Conservation (phyloP, 495 filamentous ascomycete genomes). For the Penicillium maclennaniae region DNA sequence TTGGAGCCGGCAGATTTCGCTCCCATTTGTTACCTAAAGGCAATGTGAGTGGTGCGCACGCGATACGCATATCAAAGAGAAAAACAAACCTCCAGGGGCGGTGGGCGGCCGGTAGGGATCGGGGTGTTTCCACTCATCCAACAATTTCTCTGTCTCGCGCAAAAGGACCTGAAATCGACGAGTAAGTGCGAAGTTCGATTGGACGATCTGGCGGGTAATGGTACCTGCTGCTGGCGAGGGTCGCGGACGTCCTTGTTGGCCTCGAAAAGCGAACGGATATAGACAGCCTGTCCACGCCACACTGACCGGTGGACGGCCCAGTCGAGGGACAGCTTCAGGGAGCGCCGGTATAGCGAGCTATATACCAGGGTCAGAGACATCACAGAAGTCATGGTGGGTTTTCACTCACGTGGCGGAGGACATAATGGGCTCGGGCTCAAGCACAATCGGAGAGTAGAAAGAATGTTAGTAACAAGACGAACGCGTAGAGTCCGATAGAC, state of each 20-base stretch:
- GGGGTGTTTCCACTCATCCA: conserved; percentile 96
- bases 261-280: conserved; percentile 93
- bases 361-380: conserved; percentile 10
- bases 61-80: not conserved
- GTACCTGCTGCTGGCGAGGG: conserved; percentile 81
- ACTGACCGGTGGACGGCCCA: conserved; percentile 88
- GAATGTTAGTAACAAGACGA: not conserved
- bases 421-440: conserved; percentile 28
- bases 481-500: conserved; percentile 3
- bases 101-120: conserved; percentile 87
- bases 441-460: not conserved
- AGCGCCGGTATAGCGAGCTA: conserved; percentile 90
- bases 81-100: conserved; percentile 82
- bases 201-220: not conserved
- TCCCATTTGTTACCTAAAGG: conserved; percentile 87
- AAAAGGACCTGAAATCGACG: conserved; percentile 59
- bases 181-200: not conserved
- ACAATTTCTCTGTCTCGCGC: conserved; percentile 77
- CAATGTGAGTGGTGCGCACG: conserved; percentile 17
- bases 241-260: conserved; percentile 84
- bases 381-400: not conserved
- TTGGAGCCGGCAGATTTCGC: conserved; percentile 78
- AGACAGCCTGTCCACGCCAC: conserved; percentile 93
- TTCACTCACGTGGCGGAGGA: conserved; percentile 37
- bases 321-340: conserved; percentile 87